Base-by-base conservation (phyloP, 2,329 filamentous ascomycete species). In the Phialocephala subalpina region DNA sequence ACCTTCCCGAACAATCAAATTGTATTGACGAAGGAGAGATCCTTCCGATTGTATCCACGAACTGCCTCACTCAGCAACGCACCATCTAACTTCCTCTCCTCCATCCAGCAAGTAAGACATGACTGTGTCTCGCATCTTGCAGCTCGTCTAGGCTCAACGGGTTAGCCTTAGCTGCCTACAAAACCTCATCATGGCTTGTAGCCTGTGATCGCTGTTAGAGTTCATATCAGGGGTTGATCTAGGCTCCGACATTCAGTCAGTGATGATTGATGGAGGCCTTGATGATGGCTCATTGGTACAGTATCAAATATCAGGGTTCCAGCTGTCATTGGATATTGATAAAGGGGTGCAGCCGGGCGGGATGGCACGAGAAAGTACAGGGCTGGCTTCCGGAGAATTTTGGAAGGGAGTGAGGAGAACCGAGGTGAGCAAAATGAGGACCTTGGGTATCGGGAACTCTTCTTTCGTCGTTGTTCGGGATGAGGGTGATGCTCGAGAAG, bases 271-370 rank as follows among this genome's bases (percentile, higher is more conserved):
- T 16, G 29, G 29, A 33, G 9, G 29, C 4, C 4, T 33, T 33
- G 29, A 33, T 4, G 4, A n/a, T n/a, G n/a, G n/a, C n/a, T n/a
- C n/a, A n/a, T n/a, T n/a, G n/a, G n/a, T n/a, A n/a, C n/a, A n/a
- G n/a, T n/a, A n/a, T n/a, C n/a, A n/a, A n/a, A 16, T 40, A 40
- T 40, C 11, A 40, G 11, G 11, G 36, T 40, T 40, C 36, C 3
- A 40, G 40, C 16, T 22, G 45, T 49, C 20, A 49, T 49, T 49
- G 45, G 45, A 49, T 49, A n/a, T n/a, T n/a, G n/a, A n/a, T n/a
- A n/a, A n/a, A n/a, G n/a, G n/a, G n/a, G n/a, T n/a, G n/a, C n/a
- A n/a, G n/a, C n/a, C n/a, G n/a, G n/a, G n/a, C n/a, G n/a, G n/a
- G n/a, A n/a, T n/a, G n/a, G 40, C 40, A 42, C 40, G 4, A 42